Evolutionary conservation across 1,284 basidiomycete genomes (phyloP), one percentile per base, ranked within the genome.

Genomic region (Cutaneotrichosporon arboriforme): DNA sequence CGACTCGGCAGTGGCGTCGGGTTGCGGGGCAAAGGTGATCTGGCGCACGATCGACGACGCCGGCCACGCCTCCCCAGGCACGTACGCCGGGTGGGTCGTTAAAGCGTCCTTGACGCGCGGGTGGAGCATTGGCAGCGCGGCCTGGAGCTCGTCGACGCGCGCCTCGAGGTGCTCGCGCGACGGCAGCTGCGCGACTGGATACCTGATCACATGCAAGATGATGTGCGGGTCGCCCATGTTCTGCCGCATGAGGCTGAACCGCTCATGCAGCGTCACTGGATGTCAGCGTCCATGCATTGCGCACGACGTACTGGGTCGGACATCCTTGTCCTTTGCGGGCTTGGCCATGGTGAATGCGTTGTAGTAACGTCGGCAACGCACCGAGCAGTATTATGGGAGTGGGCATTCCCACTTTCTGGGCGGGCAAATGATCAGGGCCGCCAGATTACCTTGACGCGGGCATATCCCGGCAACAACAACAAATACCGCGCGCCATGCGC

Each of bases 91-190:
- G 8, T 53, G 36, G 39, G 46, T 55, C 3, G 57, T 58, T n/a
- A 46, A 18, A 1, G 23, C 13, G 18, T 41, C 65, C 2, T 49
- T 40, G 1, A 69, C 42, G 8, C 44, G 39, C 2, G 61, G 23
- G 44, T 55, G 53, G 1, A 72, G 59, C 10, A 64, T 57, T 0
- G 70, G 68, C 49, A 67, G 64, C 15, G 62, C 58, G 8, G 51
- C 40, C 36, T 70, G 68, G 14, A 70, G 56, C 35, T 59, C 55
- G 1, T 41, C 37, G 9, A 68, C 58, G 0, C 68, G 62, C 17
- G 46, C 31, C n/a, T 52, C 31, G 4, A 70, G 59, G 33, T 45
- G 57, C 0, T 33, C 20, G 0, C 21, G 20, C 1, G 62, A 43
- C 3, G 66, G 66, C 1, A 66, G 31, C 20, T 33, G 20, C 35